Conservation (phyloP, 352 stramenopile species). For the Globisporangium emineosum region DNA sequence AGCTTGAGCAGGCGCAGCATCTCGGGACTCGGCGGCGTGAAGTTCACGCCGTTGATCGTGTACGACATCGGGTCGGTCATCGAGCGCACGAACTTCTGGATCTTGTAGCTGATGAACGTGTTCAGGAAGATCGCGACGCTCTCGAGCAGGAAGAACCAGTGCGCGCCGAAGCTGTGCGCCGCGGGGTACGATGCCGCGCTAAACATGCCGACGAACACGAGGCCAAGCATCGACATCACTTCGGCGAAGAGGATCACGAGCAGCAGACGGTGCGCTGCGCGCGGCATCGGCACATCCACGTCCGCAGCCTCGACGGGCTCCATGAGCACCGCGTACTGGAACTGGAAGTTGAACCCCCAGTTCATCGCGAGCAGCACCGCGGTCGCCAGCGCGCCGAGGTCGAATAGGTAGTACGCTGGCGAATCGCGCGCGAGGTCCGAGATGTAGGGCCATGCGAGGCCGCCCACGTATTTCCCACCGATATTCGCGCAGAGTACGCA, state of each 20-base stretch:
- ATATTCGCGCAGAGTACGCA: conserved; percentile 41
- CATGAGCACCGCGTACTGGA: conserved; percentile 29
- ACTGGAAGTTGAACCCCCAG: conserved; percentile 45
- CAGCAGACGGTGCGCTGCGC: conserved; percentile 9
- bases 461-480: conserved; percentile 41
- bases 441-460: conserved; percentile 52
- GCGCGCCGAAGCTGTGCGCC: conserved; percentile 27
- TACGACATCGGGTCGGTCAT: conserved; percentile 6
- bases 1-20: conserved; percentile 19
- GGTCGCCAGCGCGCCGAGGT: conserved; percentile 25
- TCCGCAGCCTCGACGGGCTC: conserved; percentile 5
- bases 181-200: conserved; percentile 24
- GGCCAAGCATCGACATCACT: conserved; percentile 30
- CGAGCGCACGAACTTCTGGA: conserved; percentile 18
- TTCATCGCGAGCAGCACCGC: conserved; percentile 33
- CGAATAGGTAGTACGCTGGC: conserved; percentile 41
- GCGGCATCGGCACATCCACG: conserved; percentile 6
- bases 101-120: conserved; percentile 38
- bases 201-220: conserved; percentile 36
- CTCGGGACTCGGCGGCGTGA: conserved; percentile 14
- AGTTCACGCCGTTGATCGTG: conserved; percentile 12
- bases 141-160: conserved; percentile 40
- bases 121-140: conserved; percentile 36
- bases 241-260: conserved; percentile 25
- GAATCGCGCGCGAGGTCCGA: conserved; percentile 44